Base-by-base conservation (phyloP, 2,329 filamentous ascomycete species). In the Phyllosticta citrichinensis region DNA sequence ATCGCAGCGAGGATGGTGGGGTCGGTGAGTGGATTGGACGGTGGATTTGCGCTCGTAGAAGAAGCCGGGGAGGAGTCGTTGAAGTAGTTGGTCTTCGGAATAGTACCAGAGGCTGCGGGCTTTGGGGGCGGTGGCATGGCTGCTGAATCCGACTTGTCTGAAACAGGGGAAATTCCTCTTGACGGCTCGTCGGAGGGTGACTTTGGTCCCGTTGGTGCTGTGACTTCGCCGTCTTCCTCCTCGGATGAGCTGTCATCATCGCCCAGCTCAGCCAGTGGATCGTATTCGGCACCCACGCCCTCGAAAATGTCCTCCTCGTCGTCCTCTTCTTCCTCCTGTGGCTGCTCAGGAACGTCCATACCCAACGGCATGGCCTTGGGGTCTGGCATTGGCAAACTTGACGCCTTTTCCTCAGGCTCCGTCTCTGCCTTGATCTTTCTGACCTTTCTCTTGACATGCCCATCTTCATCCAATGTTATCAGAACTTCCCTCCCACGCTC, bases 1-100 rank as follows among this genome's bases (percentile, higher is more conserved):
- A 96, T 87, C 2, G 87, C 84, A 2, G 91, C 88, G 68, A 97
- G 91, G 68, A 87, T 82, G 4, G 81, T 66, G 27, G 68, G 68
- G 22, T 63, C 60, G 14, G 65, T 51, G 19, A 65, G 57, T 3
- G 76, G 74, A 55, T 77, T 76, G 25, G 68, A 66, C 8, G 70
- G 66, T 24, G 70, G 68, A 20, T 50, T 25, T 20, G 56, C n/a
- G 11, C 33, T 54, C 22, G 62, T 14, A 62, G 61, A 70, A 66
- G 57, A 68, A 66, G 56, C 66, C 52, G 65, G 66, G 25, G 65
- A 60, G 17, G 62, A 58, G 55, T 55, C 56, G 53, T 61, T 65
- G 40, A 62, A 62, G 52, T 62, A 62, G 25, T 59, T 62, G 17
- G 56, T 58, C 17, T 62, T 62, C 19, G 61, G 61, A 27, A 62